phyloP scores from a whole-genome alignment of 345 rosid genomes.

The Eucalyptus viminalis region DNA sequence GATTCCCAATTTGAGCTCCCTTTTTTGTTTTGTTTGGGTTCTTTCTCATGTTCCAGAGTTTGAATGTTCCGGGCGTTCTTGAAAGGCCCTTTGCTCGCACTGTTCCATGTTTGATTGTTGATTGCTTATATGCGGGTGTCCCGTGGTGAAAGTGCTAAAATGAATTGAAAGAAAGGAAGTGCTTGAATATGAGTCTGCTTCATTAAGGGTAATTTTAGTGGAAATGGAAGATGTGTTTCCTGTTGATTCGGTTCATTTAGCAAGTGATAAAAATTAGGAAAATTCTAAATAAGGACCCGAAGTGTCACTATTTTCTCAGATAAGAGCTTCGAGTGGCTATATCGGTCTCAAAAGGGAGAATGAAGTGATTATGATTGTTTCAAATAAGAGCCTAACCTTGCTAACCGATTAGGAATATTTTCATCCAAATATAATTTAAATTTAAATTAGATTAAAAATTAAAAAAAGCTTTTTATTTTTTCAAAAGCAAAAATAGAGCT shows the following conservation, averaged over 20 bases:
- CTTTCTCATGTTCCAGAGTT: background rate
- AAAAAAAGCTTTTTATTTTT: too few relatives aligned
- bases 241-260: background rate
- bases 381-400: too few relatives aligned
- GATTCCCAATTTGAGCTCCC: background rate
- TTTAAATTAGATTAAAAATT: too few relatives aligned
- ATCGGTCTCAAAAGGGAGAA: too few relatives aligned
- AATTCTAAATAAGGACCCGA: accelerated
- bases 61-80: background rate
- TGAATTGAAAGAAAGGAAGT: background rate
- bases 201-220: background rate
- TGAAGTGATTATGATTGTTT: accelerated
- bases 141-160: background rate
- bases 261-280: background rate
- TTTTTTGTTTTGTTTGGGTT: background rate
- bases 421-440: too few relatives aligned
- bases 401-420: accelerated
- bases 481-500: too few relatives aligned
- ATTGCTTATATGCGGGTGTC: background rate
- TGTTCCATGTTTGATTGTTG: background rate
- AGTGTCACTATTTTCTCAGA: accelerated
- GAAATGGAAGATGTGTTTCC: accelerated
- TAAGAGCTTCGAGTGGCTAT: accelerated
- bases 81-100: background rate
- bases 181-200: background rate